Conservation (phyloP, 257 asterid genomes). For the Rubia yunnanensis region DNA sequence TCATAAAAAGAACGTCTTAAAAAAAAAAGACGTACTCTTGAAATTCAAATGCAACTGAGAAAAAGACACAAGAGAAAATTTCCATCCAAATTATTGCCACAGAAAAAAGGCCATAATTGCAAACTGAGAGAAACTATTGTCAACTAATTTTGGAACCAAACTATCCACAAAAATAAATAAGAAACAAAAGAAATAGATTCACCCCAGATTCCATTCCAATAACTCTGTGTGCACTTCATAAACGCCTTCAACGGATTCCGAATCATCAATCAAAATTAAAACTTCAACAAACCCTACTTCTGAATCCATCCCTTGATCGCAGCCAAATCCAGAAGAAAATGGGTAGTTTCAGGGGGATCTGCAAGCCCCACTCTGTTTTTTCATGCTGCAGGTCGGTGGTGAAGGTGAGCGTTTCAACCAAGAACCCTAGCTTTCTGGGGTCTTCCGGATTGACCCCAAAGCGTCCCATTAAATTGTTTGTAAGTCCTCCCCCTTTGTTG, state of each 20-base stretch:
- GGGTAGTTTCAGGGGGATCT: constrained; percentile 63
- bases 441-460: constrained; percentile 10
- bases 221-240: constrained; percentile 22
- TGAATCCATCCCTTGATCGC: not conserved
- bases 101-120: not conserved
- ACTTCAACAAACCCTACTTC: constrained; percentile 6
- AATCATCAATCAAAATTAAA: constrained; percentile 4
- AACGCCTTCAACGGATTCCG: constrained; percentile 21
- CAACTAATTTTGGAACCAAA: constrained; percentile 48
- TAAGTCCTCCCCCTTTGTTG: constrained; percentile 8
- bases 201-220: constrained; percentile 5
- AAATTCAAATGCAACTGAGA: too few relatives aligned
- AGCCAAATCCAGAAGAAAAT: constrained; percentile 20
- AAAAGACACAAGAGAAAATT: not conserved
- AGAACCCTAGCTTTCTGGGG: constrained; percentile 18
- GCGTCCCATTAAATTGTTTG: constrained; percentile 24
- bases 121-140: not conserved
- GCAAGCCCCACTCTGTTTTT: constrained; percentile 58
- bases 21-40: too few relatives aligned
- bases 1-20: too few relatives aligned
- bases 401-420: constrained; percentile 40
- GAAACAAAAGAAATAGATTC: constrained; percentile 18
- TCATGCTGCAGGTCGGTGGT: constrained; percentile 52
- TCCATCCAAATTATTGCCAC: not conserved
- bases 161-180: constrained; percentile 32